Percentiles rank a stretch among this genome's conserved stretches.
phyloP scores from a whole-genome alignment of 306 rosid species.

The Quercus parvula region DNA sequence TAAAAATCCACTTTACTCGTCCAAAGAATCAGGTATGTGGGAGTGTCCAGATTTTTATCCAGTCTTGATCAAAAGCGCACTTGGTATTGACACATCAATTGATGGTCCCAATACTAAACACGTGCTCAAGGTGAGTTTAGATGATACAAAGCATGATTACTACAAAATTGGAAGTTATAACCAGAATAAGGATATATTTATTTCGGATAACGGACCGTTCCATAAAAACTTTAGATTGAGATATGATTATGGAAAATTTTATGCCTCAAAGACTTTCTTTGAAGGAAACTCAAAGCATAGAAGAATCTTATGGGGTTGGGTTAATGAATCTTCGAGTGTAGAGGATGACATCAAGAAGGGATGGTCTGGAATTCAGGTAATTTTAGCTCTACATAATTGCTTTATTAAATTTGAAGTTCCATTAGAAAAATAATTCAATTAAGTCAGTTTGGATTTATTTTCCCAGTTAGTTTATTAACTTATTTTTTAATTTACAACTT shows the following conservation, averaged over 20 bases:
- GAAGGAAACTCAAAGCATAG: slow-evolving; percentile 46
- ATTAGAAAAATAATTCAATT: too few relatives aligned
- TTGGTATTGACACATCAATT: slow-evolving; percentile 55
- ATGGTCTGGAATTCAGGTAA: slow-evolving; percentile 93
- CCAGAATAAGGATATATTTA: slow-evolving; percentile 40
- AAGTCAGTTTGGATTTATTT: too few relatives aligned
- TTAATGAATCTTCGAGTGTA: slow-evolving; percentile 69
- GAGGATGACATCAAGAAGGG: slow-evolving; percentile 61
- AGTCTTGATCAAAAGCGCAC: slow-evolving; percentile 12
- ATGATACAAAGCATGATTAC: slow-evolving; percentile 51
- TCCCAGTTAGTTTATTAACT: too few relatives aligned
- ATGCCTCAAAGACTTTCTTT: slow-evolving; percentile 76
- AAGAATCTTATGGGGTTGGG: slow-evolving; percentile 80
- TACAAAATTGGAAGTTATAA: slow-evolving; percentile 64
- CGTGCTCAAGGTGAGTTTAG: slow-evolving; percentile 70
- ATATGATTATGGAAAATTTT: slow-evolving; percentile 78
- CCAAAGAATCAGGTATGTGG: slow-evolving; percentile 69
- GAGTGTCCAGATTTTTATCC: slow-evolving; percentile 93
- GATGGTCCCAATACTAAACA: slow-evolving; percentile 44
- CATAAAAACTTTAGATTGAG: slow-evolving; percentile 38
- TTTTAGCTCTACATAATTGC: neutral
- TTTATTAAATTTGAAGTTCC: neutral
- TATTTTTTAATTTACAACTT: too few relatives aligned
- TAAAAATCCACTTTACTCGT: slow-evolving; percentile 56
- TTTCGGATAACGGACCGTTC: slow-evolving; percentile 41